Evolutionary conservation across 139 green algal species (phyloP).

Genomic region (Spirogloea muscicola): DNA sequence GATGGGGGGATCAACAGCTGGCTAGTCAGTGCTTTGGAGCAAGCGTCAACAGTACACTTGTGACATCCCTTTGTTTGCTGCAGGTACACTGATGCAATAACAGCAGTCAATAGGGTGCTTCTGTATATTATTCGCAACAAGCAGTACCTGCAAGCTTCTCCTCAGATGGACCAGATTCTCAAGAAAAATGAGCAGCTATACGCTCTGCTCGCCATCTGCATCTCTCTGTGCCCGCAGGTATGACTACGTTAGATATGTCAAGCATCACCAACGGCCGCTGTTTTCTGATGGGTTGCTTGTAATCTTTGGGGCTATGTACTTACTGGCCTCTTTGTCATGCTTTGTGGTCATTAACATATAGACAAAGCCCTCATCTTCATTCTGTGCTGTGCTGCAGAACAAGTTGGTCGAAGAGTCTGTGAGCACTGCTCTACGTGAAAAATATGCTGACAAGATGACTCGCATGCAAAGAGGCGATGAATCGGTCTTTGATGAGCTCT

Average conservation of each 20-base stretch:
- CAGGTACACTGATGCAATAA: constrained; percentile 80
- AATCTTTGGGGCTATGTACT: too few species aligned
- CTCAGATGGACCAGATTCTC: constrained; percentile 68
- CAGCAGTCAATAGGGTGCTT: constrained; percentile 82
- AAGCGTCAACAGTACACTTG: neutral
- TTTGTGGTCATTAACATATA: too few species aligned
- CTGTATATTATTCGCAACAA: constrained; percentile 72
- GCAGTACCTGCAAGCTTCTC: constrained; percentile 11
- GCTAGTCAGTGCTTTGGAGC: neutral
- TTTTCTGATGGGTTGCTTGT: too few species aligned
- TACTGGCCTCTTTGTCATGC: too few species aligned
- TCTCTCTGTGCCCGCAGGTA: constrained; percentile 73
- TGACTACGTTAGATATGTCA: too few species aligned
- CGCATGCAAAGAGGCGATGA: constrained; percentile 56
- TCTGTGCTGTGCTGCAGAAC: too few species aligned
- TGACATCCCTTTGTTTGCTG: neutral
- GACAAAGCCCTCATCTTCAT: too few species aligned
- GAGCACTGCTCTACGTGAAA: constrained; percentile 53
- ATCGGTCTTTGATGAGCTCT: constrained; percentile 82
- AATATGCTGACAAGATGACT: constrained; percentile 74
- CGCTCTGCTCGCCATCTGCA: constrained; percentile 77
- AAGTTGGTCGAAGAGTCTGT: constrained; percentile 64
- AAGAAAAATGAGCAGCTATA: constrained; percentile 99
- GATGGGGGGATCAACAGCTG: neutral
- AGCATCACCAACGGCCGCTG: neutral